Evolutionary conservation across 1,139 yeast species (phyloP).

Genomic region (Petasospora fabianii): DNA sequence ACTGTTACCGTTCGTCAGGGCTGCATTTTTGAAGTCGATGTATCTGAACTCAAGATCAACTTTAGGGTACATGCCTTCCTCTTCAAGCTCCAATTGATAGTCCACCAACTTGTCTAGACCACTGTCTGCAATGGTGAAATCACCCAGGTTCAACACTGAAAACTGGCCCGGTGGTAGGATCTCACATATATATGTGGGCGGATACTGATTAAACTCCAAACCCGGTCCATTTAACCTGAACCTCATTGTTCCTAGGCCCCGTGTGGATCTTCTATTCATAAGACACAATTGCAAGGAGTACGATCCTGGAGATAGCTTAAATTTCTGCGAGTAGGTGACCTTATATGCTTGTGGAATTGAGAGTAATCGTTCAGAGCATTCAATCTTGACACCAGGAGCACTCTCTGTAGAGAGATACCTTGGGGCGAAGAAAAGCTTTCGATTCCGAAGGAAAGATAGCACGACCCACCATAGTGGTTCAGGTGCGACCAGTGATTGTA

Average conservation of each 20-base stretch:
- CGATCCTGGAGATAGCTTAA: slow-evolving; percentile 49
- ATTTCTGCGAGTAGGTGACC: slow-evolving; percentile 42
- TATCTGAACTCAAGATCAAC: slow-evolving; percentile 56
- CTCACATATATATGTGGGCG: slow-evolving; percentile 56
- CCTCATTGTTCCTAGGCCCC: slow-evolving; percentile 58
- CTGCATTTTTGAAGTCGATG: slow-evolving; percentile 42
- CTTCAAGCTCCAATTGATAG: slow-evolving; percentile 53
- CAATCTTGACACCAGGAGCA: slow-evolving; percentile 38
- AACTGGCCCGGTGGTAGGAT: slow-evolving; percentile 52
- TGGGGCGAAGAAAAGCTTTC: slow-evolving; percentile 49
- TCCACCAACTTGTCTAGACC: slow-evolving; percentile 29
- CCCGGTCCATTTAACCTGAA: slow-evolving; percentile 38
- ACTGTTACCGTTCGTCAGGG: background rate
- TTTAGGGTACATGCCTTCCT: slow-evolving; percentile 52
- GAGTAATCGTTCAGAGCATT: slow-evolving; percentile 14
- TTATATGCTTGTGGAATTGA: slow-evolving; percentile 45
- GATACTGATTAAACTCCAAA: slow-evolving; percentile 33
- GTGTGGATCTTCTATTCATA: slow-evolving; percentile 44
- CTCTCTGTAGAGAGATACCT: slow-evolving; percentile 36
- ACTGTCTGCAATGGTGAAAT: slow-evolving; percentile 29
- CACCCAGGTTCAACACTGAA: slow-evolving; percentile 51
- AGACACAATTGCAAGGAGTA: slow-evolving; percentile 50
- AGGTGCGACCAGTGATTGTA: slow-evolving; percentile 37
- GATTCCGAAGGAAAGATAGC: slow-evolving; percentile 47
- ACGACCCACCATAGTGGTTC: slow-evolving; percentile 46